Evolutionary conservation across 2,329 filamentous ascomycete genomes (phyloP).

Genomic region (Nemania sp.): DNA sequence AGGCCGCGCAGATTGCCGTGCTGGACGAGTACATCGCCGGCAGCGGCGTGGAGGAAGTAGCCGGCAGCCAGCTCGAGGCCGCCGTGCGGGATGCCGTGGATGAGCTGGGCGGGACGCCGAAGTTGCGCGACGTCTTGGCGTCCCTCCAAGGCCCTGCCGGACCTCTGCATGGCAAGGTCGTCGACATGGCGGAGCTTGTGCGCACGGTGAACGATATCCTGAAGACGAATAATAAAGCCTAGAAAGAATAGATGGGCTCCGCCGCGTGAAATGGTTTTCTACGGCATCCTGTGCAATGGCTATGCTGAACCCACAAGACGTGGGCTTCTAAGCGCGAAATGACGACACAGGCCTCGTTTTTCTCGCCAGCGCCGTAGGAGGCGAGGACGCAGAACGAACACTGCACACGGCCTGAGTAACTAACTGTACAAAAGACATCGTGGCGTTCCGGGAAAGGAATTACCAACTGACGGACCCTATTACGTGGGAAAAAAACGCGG

Average conservation of each 20-base stretch:
- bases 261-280: not conserved
- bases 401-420: too few species aligned
- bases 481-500: slow-evolving; percentile 4
- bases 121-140: slow-evolving; percentile 67
- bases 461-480: slow-evolving; percentile 1
- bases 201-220: slow-evolving; percentile 37
- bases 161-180: slow-evolving; percentile 63
- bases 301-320: not conserved
- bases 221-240: not conserved
- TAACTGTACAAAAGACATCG: slow-evolving; percentile 10
- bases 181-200: slow-evolving; percentile 65
- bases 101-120: slow-evolving; percentile 53
- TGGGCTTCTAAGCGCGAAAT: not conserved
- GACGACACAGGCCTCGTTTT: not conserved
- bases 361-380: not conserved
- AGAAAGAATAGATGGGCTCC: not conserved
- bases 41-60: slow-evolving; percentile 63
- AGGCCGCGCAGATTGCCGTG: slow-evolving; percentile 67
- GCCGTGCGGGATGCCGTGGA: slow-evolving; percentile 58
- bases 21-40: slow-evolving; percentile 66
- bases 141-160: slow-evolving; percentile 56
- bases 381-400: not conserved
- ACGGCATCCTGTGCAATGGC: not conserved
- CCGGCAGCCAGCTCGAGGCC: slow-evolving; percentile 60
- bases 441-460: not conserved